Conservation (phyloP, 1,284 basidiomycete species). For the Heterobasidion parviporum region DNA sequence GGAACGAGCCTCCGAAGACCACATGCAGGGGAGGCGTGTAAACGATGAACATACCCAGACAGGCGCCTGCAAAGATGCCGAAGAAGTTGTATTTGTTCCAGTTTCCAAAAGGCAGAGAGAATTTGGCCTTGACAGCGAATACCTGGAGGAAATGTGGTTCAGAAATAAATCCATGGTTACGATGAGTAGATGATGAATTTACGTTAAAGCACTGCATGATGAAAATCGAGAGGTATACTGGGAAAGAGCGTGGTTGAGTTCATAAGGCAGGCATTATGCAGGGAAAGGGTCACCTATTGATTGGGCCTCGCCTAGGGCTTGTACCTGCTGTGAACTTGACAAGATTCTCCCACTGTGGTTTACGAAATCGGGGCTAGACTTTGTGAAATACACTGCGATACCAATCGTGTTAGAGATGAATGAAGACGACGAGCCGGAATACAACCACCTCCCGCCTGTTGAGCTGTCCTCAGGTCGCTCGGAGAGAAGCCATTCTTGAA, state of each 20-base stretch:
- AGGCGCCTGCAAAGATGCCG: conserved; percentile 55
- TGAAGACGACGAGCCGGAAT: not conserved
- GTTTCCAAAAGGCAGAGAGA: conserved; percentile 55
- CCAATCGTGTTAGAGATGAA: not conserved
- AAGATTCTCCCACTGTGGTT: conserved; percentile 43
- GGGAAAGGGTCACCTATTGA: conserved; percentile 35
- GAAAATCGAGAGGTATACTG: conserved; percentile 59
- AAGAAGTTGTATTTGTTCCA: conserved; percentile 58
- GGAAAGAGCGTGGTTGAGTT: not conserved
- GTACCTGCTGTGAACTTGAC: conserved; percentile 39
- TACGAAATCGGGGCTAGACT: conserved; percentile 43
- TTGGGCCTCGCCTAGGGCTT: conserved; percentile 53
- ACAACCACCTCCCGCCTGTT: conserved; percentile 31
- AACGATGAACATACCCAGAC: conserved; percentile 58
- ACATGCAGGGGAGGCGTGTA: conserved; percentile 63
- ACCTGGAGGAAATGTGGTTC: conserved; percentile 27
- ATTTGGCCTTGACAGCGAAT: conserved; percentile 60
- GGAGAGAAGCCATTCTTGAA: conserved; percentile 56
- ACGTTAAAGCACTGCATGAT: conserved; percentile 67
- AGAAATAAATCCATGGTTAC: not conserved
- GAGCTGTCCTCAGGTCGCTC: conserved; percentile 42
- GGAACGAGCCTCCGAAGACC: conserved; percentile 55
- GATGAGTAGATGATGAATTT: conserved; percentile 9
- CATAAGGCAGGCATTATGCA: not conserved
- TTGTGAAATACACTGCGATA: conserved; percentile 35